phyloP scores from a whole-genome alignment of 2,329 filamentous ascomycete species.

The Cercospora berteroae region DNA sequence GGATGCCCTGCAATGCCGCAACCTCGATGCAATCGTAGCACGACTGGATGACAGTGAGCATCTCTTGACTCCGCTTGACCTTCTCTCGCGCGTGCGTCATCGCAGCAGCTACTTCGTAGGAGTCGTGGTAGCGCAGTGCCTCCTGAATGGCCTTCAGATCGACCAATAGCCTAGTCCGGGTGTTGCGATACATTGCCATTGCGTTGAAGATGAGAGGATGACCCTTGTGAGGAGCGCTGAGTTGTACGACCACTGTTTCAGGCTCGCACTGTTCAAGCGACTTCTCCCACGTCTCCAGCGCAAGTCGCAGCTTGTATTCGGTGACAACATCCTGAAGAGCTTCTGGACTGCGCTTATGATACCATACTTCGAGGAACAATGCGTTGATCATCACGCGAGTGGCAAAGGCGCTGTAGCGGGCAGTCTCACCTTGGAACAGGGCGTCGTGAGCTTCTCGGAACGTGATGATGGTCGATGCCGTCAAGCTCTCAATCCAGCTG shows the following conservation, averaged over 20 bases:
- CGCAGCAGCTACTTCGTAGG: conserved; percentile 91
- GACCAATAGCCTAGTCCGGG: conserved; percentile 85
- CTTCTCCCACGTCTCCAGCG: conserved; percentile 98
- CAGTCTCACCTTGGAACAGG: conserved; percentile 86
- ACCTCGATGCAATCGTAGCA: conserved; percentile 98
- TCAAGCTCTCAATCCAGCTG: conserved; percentile 78
- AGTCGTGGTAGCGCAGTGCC: conserved; percentile 92
- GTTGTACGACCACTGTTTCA: conserved; percentile 80
- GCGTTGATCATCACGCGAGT: conserved; percentile 99
- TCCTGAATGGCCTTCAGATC: conserved; percentile 95
- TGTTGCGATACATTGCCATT: conserved; percentile 94
- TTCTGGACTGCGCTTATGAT: conserved; percentile 97
- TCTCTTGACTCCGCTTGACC: conserved; percentile 91
- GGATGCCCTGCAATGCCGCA: conserved; percentile 87
- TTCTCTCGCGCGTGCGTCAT: conserved; percentile 94
- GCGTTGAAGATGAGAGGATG: conserved; percentile 98
- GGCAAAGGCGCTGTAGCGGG: conserved; percentile 93
- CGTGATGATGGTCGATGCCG: conserved; percentile 69
- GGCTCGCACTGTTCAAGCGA: conserved; percentile 91
- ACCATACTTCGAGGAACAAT: conserved; percentile 97
- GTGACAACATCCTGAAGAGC: conserved; percentile 95
- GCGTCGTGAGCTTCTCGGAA: conserved; percentile 94
- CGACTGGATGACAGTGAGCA: conserved; percentile 97
- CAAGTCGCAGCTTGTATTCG: conserved; percentile 94
- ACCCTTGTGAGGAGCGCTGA: conserved; percentile 92